Evolutionary conservation across 2,329 filamentous ascomycete genomes (phyloP), one percentile per base, ranked within the genome.

Genomic region (Fusarium mexicanum): DNA sequence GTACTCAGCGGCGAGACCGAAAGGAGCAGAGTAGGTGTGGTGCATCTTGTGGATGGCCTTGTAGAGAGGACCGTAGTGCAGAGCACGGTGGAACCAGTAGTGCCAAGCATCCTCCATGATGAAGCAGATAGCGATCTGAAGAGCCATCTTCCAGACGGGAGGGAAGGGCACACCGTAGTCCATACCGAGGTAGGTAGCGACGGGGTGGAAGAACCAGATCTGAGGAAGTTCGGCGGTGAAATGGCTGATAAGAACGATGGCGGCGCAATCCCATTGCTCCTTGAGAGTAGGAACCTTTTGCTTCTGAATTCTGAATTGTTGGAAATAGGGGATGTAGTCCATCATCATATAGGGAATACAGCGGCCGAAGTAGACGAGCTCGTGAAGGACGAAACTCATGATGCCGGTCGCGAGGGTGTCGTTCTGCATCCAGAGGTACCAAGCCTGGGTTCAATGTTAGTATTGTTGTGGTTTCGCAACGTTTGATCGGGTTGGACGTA

Each of bases 391-490:
- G 83, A 99, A 99, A 79, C 95, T 98, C 93, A 98, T 93, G 86
- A 99, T 96, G 70, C 96, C 96, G 8, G 96, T 99, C 68, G 96
- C 96, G 72, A 99, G 91, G 62, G 93, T 92, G 85, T 99, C 96
- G 83, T 99, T 99, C 83, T 97, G 94, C 93, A 98, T 98, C 89
- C 92, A 99, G 22, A 96, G 90, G 83, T 99, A 99, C 96, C 95
- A 98, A 46, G 95, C 91, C 84, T 91, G 55, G n/a, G 26, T 61
- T 35, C 10, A n/a, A 35, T 51, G 67, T 79, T 68, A 74, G 69
- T 69, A 61, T 74, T 51, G 67, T 33, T 64, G 54, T 68, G 38
- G 47, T 59, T 47, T 66, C 40, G 73, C 18, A 40, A 57, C 51
- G 35, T 64, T 37, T 47, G 53, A 44, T 51, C 55, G 41, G 47